Conservation (phyloP, 768 basidiomycete species). For the Amanita molliuscula region DNA sequence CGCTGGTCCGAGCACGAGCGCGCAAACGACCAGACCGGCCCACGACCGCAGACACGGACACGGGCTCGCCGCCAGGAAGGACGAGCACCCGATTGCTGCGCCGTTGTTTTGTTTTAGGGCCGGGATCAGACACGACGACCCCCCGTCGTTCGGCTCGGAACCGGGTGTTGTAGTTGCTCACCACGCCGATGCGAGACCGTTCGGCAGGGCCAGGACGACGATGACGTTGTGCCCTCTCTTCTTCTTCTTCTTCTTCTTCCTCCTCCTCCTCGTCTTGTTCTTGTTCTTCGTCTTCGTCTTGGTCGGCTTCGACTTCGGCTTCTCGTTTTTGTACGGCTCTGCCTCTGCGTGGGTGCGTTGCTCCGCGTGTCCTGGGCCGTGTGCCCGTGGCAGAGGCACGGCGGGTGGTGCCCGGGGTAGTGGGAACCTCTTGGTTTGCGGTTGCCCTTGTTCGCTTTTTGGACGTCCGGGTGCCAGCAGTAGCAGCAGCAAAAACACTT, state of each 20-base stretch:
- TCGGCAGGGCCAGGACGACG: neutral
- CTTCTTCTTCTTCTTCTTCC: neutral
- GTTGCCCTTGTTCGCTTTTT: neutral
- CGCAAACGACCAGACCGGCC: neutral
- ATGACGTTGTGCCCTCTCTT: neutral
- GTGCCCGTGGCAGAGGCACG: neutral
- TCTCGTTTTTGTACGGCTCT: neutral
- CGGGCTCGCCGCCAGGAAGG: neutral
- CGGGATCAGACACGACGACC: neutral
- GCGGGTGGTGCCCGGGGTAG: neutral
- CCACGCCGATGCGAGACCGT: neutral
- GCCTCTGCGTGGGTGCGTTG: neutral
- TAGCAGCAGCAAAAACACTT: too few species aligned
- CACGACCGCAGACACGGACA: neutral
- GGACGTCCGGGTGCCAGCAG: neutral
- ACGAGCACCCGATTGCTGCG: neutral
- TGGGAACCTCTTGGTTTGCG: neutral
- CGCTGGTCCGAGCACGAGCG: neutral
- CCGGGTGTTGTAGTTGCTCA: slow-evolving; percentile 7
- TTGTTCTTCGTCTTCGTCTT: neutral
- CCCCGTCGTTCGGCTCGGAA: slow-evolving; percentile 1
- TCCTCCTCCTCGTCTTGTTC: neutral
- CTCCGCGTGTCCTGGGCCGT: neutral
- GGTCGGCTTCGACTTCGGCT: neutral
- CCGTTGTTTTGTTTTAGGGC: neutral